A percentile compares a stretch with the other conserved stretches of the same genome.
Conservation (phyloP, 1,284 basidiomycete species). For the Takashimella koratensis region DNA sequence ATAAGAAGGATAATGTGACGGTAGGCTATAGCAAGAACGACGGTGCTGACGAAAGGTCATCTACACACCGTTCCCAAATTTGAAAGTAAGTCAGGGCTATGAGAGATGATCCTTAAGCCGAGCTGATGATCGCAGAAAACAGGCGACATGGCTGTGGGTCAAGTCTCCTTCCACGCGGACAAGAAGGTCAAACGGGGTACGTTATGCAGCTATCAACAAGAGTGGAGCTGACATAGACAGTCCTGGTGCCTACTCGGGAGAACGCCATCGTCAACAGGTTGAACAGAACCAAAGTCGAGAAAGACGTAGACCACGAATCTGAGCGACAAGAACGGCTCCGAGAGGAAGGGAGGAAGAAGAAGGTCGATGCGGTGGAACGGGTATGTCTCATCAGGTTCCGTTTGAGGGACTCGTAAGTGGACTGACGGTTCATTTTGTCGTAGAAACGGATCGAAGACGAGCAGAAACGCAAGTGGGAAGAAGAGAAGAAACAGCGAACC, state of each 20-base stretch:
- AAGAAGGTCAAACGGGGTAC: constrained; percentile 76
- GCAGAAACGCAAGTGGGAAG: constrained; percentile 46
- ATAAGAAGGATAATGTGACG: constrained; percentile 91
- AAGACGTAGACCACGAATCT: constrained; percentile 83
- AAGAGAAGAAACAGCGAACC: constrained; percentile 42
- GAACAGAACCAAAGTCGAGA: constrained; percentile 88
- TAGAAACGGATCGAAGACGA: constrained; percentile 34
- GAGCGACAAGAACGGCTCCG: constrained; percentile 79
- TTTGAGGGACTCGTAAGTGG: not conserved
- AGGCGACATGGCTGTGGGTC: constrained; percentile 92
- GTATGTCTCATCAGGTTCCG: constrained; percentile 32
- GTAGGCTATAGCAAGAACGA: too few species aligned
- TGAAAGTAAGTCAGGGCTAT: constrained; percentile 60
- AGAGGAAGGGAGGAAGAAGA: constrained; percentile 64
- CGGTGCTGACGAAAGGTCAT: constrained; percentile 57
- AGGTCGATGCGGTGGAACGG: constrained; percentile 57
- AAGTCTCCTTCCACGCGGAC: constrained; percentile 90
- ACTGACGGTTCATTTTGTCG: too few species aligned
- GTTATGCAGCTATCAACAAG: constrained; percentile 17
- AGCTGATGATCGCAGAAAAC: constrained; percentile 77
- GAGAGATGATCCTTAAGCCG: not conserved
- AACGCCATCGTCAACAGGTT: constrained; percentile 89
- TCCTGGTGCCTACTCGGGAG: constrained; percentile 74
- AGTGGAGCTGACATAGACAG: constrained; percentile 45
- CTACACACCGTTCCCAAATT: constrained; percentile 84